A percentile compares a stretch with the other conserved stretches of the same genome.
Evolutionary conservation across 805 yeast genomes (phyloP).

Genomic region (Nakazawaea ishiwadae): DNA sequence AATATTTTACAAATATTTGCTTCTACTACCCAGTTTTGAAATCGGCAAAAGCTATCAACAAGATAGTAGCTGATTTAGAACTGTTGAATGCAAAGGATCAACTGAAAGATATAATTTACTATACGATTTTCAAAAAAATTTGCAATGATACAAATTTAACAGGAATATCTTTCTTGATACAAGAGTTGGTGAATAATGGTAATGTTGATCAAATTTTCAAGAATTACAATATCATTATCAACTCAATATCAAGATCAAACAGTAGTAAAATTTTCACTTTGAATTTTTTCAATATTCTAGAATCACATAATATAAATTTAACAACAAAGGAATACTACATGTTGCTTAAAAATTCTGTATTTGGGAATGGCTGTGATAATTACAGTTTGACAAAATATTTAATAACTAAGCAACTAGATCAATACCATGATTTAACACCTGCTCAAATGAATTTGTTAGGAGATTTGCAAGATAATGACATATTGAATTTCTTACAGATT

Average conservation of each 20-base stretch:
- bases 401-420: not conserved
- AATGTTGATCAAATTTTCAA: constrained; percentile 1
- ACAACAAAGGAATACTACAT: constrained; percentile 1
- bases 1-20: not conserved
- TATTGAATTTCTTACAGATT: no score
- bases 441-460: no score
- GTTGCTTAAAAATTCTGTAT: constrained; percentile 1
- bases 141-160: constrained; percentile 6
- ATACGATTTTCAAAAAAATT: constrained; percentile 4
- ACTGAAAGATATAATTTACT: constrained; percentile 1
- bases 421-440: no score
- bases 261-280: constrained; percentile 8
- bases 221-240: constrained; percentile 1
- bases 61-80: not conserved
- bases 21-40: not conserved
- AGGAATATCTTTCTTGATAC: constrained; percentile 1
- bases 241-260: constrained; percentile 9
- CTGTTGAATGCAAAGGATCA: not conserved
- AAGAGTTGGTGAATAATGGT: not conserved
- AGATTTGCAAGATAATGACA: no score
- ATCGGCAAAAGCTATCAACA: not conserved
- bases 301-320: not conserved
- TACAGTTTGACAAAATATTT: constrained; percentile 2
- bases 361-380: constrained; percentile 5
- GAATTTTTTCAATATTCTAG: constrained; percentile 1